Percentiles rank a stretch among this genome's conserved stretches.
phyloP scores from a whole-genome alignment of 805 yeast species.

The Nakazawaea pomicola region DNA sequence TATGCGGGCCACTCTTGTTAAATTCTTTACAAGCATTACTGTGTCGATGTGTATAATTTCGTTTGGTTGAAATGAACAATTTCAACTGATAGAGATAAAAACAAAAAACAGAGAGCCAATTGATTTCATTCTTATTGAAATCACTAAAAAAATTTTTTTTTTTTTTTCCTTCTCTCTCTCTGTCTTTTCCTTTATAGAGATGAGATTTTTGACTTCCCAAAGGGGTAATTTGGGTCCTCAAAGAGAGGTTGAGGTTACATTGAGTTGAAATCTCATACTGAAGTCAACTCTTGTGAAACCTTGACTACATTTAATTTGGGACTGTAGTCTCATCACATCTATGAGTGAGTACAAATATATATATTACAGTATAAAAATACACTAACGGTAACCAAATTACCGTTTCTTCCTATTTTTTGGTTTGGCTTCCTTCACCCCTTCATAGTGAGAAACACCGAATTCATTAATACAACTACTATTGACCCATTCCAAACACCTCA shows the following conservation, averaged over 20 bases:
- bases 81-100: too few species aligned
- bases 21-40: neutral
- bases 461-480: conserved; percentile 51
- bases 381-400: neutral
- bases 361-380: neutral
- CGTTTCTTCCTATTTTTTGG: conserved; percentile 16
- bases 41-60: too few species aligned
- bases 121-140: conserved; percentile 6
- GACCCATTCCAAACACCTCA: conserved; percentile 55
- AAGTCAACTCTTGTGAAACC: too few species aligned
- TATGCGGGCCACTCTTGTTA: too few species aligned
- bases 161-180: too few species aligned
- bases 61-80: too few species aligned
- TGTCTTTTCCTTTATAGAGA: too few species aligned
- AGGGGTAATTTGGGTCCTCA: neutral
- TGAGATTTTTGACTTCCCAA: conserved; percentile 1
- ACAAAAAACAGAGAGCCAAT: conserved; percentile 12
- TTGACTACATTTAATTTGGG: too few species aligned
- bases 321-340: too few species aligned
- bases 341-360: neutral
- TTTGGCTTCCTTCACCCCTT: conserved; percentile 32
- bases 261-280: too few species aligned
- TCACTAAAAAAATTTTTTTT: conserved; percentile 3
- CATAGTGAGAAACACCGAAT: conserved; percentile 49
- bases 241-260: too few species aligned